Percentiles rank a stretch among this genome's conserved stretches.
phyloP scores from a whole-genome alignment of 768 basidiomycete genomes.

The Holtermannia corniformis region DNA sequence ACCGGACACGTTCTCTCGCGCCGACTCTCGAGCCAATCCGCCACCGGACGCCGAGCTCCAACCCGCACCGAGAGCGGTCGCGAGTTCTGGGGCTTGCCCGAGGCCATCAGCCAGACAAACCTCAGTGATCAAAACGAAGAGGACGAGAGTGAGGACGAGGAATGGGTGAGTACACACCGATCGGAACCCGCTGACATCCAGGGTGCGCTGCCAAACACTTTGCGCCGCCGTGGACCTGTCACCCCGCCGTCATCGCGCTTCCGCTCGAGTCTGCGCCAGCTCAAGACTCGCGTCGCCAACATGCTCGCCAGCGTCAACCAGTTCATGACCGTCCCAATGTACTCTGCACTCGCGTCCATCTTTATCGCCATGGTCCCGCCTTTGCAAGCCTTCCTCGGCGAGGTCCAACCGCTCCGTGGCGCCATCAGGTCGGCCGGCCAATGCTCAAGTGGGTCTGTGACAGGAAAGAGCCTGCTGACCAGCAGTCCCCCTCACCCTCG shows the following conservation, averaged over 20 bases:
- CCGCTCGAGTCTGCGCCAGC: constrained; percentile 13
- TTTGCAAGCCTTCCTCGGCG: constrained; percentile 60
- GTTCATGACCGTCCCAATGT: constrained; percentile 84
- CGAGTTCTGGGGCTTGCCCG: constrained; percentile 39
- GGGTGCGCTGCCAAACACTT: constrained; percentile 15
- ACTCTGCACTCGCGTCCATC: constrained; percentile 65
- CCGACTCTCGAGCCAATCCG: constrained; percentile 9
- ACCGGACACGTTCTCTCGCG: constrained; percentile 10
- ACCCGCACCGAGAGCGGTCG: constrained; percentile 37
- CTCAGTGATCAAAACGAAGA: constrained; percentile 16
- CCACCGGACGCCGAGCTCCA: constrained; percentile 7
- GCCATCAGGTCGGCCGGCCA: constrained; percentile 41
- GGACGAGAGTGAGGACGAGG: constrained; percentile 22
- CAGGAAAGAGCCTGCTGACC: neutral
- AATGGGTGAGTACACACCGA: constrained; percentile 24
- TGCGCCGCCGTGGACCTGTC: constrained; percentile 11
- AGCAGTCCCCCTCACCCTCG: constrained; percentile 75
- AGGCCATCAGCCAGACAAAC: constrained; percentile 18
- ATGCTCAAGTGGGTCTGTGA: constrained; percentile 35
- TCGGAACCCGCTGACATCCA: neutral
- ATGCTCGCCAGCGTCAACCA: constrained; percentile 46
- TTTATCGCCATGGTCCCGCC: constrained; percentile 67
- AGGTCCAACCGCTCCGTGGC: constrained; percentile 48
- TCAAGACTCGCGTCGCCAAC: constrained; percentile 10
- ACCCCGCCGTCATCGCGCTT: constrained; percentile 18